phyloP scores from a whole-genome alignment of 371 early-diverging fungal species.

The Syncephalis plumigaleata region DNA sequence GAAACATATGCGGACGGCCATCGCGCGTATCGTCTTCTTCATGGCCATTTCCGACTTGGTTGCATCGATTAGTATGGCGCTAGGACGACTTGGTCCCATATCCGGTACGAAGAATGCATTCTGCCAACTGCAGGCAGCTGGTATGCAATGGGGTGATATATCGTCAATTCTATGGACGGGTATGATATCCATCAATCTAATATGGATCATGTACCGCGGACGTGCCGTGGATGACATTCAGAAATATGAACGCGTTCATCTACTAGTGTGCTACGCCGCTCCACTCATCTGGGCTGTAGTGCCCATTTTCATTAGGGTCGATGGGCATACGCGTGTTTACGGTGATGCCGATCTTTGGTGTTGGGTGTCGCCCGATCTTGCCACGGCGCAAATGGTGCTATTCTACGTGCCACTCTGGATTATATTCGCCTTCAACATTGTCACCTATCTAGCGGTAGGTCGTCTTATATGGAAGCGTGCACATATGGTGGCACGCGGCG shows the following conservation, averaged over 20 bases:
- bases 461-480: not conserved
- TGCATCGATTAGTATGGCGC: not conserved
- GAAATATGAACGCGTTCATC: not conserved
- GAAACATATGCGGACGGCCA: not conserved
- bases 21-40: not conserved
- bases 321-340: not conserved
- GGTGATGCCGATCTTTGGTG: not conserved
- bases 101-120: not conserved
- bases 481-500: too few relatives aligned
- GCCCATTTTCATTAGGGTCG: not conserved
- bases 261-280: not conserved
- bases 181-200: not conserved
- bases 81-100: not conserved
- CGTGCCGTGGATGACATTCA: not conserved
- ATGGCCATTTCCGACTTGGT: not conserved
- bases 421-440: not conserved
- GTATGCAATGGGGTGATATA: constrained; percentile 1
- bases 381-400: not conserved
- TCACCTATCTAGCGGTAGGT: not conserved
- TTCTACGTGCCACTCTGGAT: not conserved
- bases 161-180: constrained; percentile 1
- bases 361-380: not conserved
- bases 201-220: not conserved
- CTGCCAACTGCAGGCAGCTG: not conserved
- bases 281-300: not conserved